Base-by-base conservation (phyloP, 164 flowering plant genomes). In the Magnolia sinica region DNA sequence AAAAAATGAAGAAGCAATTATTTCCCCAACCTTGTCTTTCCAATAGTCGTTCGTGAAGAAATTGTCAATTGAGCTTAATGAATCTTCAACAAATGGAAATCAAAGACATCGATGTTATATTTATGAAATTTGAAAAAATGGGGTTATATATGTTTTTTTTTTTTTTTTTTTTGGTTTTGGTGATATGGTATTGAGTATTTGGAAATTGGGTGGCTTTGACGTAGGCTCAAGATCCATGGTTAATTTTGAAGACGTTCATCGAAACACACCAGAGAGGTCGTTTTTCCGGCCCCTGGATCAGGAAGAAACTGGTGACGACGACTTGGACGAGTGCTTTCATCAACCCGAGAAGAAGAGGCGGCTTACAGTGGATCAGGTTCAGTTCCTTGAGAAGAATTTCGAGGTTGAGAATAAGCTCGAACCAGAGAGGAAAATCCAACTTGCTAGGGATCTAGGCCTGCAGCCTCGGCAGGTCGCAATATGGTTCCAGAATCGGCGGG, bases 391-490 rank as follows among this genome's bases (percentile, higher is more conserved):
- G 84, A 88, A 73, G 79, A 89, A 80, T 67, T 92, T 92, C 64
- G 93, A 89, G 83, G 78, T 78, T n/a, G 97, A 92, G 71, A 92
- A 92, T 84, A 92, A 90, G 86, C 94, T 92, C n/a, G 95, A 92
- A 74, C 95, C 95, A 0, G 95, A 92, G 27, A 85, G 95, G 81
- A 92, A 92, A 78, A 50, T 85, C 64, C 88, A 88, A 84, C 91
- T 92, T 1, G 95, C 97, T 0, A 88, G 85, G 77, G 91, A 90
- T 58, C 86, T 91, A 4, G 91, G 90, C n/a, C 73, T 91, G 85
- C 92, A 92, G 83, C 94, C 95, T 29, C 82, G 96, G 18, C 97
- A 91, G 74, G 88, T 93, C 68, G 88, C 89, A 1, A 86, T 87
- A 68, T 87, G 90, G 90, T 87, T 86, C 49, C 90, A 87, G 52